Percentiles rank a stretch among this genome's conserved stretches.
These are phyloP conservation scores for Saposhnikovia divaricata DNA, from an alignment of 129 eudicot species.

Conservation along the genomic window DNA sequence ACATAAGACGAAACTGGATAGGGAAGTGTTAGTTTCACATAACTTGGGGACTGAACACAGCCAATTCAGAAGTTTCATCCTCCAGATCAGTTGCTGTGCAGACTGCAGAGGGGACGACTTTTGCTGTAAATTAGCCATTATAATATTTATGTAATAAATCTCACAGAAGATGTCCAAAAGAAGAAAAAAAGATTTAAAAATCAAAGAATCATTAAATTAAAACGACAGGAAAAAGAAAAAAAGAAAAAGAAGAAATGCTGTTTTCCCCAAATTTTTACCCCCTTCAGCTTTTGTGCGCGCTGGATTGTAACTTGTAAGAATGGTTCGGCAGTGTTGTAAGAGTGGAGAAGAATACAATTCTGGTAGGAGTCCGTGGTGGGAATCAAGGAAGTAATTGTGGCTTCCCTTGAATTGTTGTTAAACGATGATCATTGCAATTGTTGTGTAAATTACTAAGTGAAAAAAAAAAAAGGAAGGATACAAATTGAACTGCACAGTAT, in stretches of 20 bases:
- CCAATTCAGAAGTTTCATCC: conserved; percentile 34
- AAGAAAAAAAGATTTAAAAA: background rate
- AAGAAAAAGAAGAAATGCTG: background rate
- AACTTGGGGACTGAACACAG: conserved; percentile 53
- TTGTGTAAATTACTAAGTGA: conserved; percentile 12
- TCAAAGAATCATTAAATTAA: background rate
- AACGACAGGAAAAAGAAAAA: background rate
- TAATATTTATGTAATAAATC: conserved; percentile 13
- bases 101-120: conserved; percentile 45
- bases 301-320: background rate
- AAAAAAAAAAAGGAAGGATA: background rate
- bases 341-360: background rate
- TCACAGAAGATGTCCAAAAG: conserved; percentile 10
- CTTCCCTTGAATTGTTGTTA: conserved; percentile 26
- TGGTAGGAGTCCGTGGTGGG: conserved; percentile 13
- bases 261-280: background rate
- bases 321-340: background rate
- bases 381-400: conserved; percentile 17
- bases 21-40: conserved; percentile 64
- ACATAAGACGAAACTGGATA: conserved; percentile 26
- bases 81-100: conserved; percentile 32
- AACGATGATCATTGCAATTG: conserved; percentile 7
- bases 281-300: background rate
- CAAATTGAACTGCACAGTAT: background rate
- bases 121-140: conserved; percentile 9